Evolutionary conservation across 768 basidiomycete genomes (phyloP).

Genomic region (Boletus rubescentipes): DNA sequence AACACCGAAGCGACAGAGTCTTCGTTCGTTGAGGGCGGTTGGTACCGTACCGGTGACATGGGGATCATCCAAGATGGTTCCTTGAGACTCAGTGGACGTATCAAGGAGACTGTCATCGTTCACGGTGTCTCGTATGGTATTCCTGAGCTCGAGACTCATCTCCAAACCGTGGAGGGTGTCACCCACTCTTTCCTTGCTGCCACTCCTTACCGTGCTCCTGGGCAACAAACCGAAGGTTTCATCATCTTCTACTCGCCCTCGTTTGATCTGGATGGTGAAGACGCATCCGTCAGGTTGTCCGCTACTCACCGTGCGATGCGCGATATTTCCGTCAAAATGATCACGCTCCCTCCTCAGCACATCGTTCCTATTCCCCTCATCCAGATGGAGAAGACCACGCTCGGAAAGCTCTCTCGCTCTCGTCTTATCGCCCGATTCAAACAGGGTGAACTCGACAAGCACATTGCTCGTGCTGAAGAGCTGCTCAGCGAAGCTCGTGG

Average conservation of each 20-base stretch:
- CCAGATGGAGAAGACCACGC: slow-evolving; percentile 43
- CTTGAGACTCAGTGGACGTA: slow-evolving; percentile 39
- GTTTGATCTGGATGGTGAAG: slow-evolving; percentile 24
- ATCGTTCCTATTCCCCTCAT: slow-evolving; percentile 39
- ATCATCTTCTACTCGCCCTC: slow-evolving; percentile 40
- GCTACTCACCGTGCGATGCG: slow-evolving; percentile 32
- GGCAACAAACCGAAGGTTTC: slow-evolving; percentile 43
- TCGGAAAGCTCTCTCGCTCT: slow-evolving; percentile 45
- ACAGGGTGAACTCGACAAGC: slow-evolving; percentile 33
- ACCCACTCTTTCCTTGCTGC: slow-evolving; percentile 36
- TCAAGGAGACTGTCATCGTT: slow-evolving; percentile 44
- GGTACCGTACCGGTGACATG: slow-evolving; percentile 61
- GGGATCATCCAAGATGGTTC: slow-evolving; percentile 37
- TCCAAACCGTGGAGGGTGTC: slow-evolving; percentile 39
- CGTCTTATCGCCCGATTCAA: slow-evolving; percentile 36
- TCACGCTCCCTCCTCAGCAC: slow-evolving; percentile 35
- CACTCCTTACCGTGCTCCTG: slow-evolving; percentile 38
- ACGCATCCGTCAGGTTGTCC: slow-evolving; percentile 24
- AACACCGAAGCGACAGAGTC: slow-evolving; percentile 44
- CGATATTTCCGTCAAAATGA: slow-evolving; percentile 31
- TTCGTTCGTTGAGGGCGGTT: slow-evolving; percentile 48
- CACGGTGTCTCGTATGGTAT: slow-evolving; percentile 44
- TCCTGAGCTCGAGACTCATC: slow-evolving; percentile 38
- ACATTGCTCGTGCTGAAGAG: slow-evolving; percentile 30
- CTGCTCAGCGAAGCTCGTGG: slow-evolving; percentile 23